Evolutionary conservation across 2,329 filamentous ascomycete species (phyloP), one percentile per base, ranked within the genome.

Genomic region (Aspergillus neoniger): DNA sequence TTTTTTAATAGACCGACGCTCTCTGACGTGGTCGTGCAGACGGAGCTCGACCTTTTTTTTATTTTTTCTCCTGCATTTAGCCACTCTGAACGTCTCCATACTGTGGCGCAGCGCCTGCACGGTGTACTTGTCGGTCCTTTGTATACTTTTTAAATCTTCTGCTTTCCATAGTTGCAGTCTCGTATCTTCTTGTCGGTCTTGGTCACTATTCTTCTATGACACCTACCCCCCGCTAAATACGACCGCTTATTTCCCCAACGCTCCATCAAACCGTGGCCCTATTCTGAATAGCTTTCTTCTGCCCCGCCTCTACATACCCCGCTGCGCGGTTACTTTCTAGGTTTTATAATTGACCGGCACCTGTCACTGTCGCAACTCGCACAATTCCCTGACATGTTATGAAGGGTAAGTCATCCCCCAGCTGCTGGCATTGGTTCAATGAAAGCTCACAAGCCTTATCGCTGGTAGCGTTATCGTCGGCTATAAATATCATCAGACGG

Each of bases 91-190:
- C 62, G 58, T 53, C 68, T 70, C 67, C 67, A 66, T 58, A 65
- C 67, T 76, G 75, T 77, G 75, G 75, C 75, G 75, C 71, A 77
- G 75, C 67, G 65, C 62, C 63, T 76, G 72, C 72, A 73, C 70
- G 47, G 54, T 59, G 51, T 47, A 59, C 54, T 30, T 28, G 44
- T n/a, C 44, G 38, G 38, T 19, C 48, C 43, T 30, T 55, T 47
- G 38, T 43, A 47, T 44, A 55, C 23, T 39, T 44, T 51, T 49
- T 32, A 32, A 36, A 15, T 49, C n/a, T 23, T 21, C 17, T 38
- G 19, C 14, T 58, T 48, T 28, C 36, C 25, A 12, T 28, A 55
- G 9, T 44, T 52, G 23, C 44, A 49, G 19, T 17, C 28, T 55
- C n/a, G 21, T 36, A 43, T 47, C 25, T 25, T 17, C 52, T 47